Evolutionary conservation across 202 grass and related monocot genomes (phyloP), one percentile per base, ranked within the genome.

Genomic region (Elaeis oleifera): DNA sequence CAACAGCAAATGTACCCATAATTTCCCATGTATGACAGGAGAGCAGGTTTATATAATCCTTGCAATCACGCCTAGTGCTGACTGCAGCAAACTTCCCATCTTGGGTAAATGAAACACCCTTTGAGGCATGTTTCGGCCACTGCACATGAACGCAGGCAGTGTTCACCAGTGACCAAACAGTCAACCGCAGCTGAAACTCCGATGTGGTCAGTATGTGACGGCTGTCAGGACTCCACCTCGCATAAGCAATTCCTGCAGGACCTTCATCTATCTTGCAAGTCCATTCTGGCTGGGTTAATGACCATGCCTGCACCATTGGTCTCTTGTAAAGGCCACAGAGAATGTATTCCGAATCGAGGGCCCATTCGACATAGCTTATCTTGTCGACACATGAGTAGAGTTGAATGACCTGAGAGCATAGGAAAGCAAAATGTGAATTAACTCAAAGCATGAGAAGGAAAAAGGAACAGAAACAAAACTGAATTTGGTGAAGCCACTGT

Each of bases 261-360:
- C 88, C 85, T 73, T 99, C 88, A 29, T 94, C 94, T 8, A 99
- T 99, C 76, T 91, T 99, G 67, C 88, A 99, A 50, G 94, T 94
- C 94, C 94, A 99, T 17, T 99, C 94, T 68, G 94, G 85, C 56
- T 99, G 88, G 17, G 82, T 79, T 36, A 99, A 61, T 4, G 94
- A 99, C 88, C 94, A 99, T 55, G 66, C 88, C 54, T 99, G 94
- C 3, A 99, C 85, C 84, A 99, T 89, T 16, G 88, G 88, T 27
- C 88, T 72, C 75, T 99, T 99, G 72, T 99, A 89, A 60, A 94
- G 88, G 23, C 82, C 85, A 58, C 94, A 99, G 36, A 99, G 78
- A 54, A 99, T 85, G 44, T 99, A 89, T 44, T 99, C 79, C 29
- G 94, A 99, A 61, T 99, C 94, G 0, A 85, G 75, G 16, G 94